Conservation (phyloP, 2,329 filamentous ascomycete genomes). For the Sclerotinia borealis region DNA sequence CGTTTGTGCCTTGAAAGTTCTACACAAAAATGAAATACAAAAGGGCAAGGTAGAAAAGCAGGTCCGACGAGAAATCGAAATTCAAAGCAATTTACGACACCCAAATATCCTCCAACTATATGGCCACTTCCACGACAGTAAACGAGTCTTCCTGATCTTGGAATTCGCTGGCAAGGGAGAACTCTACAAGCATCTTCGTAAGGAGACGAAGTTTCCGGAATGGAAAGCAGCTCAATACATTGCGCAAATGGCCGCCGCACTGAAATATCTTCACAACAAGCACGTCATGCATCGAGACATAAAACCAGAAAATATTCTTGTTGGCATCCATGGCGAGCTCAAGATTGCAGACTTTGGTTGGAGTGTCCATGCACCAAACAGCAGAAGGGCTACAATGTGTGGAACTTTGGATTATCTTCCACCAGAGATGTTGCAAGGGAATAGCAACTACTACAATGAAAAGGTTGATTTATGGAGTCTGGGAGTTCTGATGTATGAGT, state of each 20-base stretch:
- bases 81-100: slow-evolving; percentile 66
- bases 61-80: slow-evolving; percentile 67
- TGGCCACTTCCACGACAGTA: slow-evolving; percentile 68
- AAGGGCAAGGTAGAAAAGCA: slow-evolving; percentile 65
- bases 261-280: slow-evolving; percentile 90
- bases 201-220: slow-evolving; percentile 63
- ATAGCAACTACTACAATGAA: slow-evolving; percentile 86
- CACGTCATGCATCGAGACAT: slow-evolving; percentile 97
- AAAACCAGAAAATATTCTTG: slow-evolving; percentile 94
- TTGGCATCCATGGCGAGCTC: slow-evolving; percentile 95
- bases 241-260: slow-evolving; percentile 72
- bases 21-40: slow-evolving; percentile 65
- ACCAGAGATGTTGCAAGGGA: slow-evolving; percentile 91
- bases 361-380: slow-evolving; percentile 96
- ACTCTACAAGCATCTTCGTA: slow-evolving; percentile 65
- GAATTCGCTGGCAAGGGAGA: slow-evolving; percentile 69
- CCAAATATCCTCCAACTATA: slow-evolving; percentile 66
- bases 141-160: slow-evolving; percentile 66
- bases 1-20: slow-evolving; percentile 67
- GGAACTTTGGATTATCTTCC: slow-evolving; percentile 96
- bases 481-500: slow-evolving; percentile 93
- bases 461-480: slow-evolving; percentile 97
- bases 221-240: slow-evolving; percentile 69
- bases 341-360: slow-evolving; percentile 98
- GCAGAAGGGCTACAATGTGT: slow-evolving; percentile 89